Percentiles rank a stretch among this genome's conserved stretches.
Conservation (phyloP, 371 early-diverging fungal genomes). For the Mycotypha africana region DNA sequence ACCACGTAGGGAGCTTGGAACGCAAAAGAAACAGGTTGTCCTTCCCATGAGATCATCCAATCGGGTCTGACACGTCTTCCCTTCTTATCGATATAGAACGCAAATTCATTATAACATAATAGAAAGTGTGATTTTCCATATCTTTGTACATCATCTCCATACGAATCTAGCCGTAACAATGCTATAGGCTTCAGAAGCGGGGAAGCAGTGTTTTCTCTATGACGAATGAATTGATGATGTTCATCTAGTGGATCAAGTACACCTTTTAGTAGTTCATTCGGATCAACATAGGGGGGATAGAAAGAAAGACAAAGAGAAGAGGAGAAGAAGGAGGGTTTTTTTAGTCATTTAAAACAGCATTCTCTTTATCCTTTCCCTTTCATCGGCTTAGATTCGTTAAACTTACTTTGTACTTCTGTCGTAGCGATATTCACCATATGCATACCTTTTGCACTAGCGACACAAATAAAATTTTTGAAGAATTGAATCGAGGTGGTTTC, state of each 20-base stretch:
- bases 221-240: slow-evolving; percentile 21
- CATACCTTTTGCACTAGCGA: slow-evolving; percentile 92
- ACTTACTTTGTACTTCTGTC: slow-evolving; percentile 58
- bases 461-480: slow-evolving; percentile 80
- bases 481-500: slow-evolving; percentile 85
- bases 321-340: no score
- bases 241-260: slow-evolving; percentile 44
- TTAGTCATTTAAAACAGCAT: no score
- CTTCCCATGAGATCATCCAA: slow-evolving; percentile 78
- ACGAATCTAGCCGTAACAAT: no score
- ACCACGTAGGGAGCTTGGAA: slow-evolving; percentile 77
- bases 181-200: no score
- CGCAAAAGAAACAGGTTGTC: slow-evolving; percentile 70
- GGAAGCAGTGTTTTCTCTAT: no score
- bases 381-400: no score
- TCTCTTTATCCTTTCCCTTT: no score
- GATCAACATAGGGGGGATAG: no score
- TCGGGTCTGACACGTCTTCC: slow-evolving; percentile 73
- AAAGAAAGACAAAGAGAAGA: no score
- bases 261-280: slow-evolving; percentile 17
- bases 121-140: no score
- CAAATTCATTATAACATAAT: slow-evolving; percentile 66
- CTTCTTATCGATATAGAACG: slow-evolving; percentile 87
- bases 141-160: no score
- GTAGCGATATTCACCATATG: slow-evolving; percentile 86